A percentile compares a stretch with the other conserved stretches of the same genome.
Conservation (phyloP, 306 rosid genomes). For the Casuarina cunninghamiana region DNA sequence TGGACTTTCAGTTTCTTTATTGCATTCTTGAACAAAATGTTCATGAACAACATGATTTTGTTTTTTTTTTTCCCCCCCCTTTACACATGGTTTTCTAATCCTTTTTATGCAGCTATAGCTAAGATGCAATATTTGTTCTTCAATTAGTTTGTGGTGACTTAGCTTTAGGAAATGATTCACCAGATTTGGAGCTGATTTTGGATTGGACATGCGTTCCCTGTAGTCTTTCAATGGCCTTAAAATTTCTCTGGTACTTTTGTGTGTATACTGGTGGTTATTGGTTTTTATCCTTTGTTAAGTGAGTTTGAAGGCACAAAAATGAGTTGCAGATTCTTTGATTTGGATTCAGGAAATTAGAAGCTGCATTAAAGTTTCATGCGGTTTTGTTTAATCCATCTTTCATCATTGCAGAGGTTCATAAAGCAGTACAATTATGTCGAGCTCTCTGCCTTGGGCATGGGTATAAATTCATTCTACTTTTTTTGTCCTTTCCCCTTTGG, state of each 20-base stretch:
- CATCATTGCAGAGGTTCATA: constrained; percentile 55
- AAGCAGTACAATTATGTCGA: constrained; percentile 53
- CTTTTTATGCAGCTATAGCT: background rate
- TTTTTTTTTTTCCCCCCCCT: background rate
- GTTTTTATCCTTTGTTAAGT: background rate
- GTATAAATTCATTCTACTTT: constrained; percentile 39
- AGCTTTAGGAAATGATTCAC: background rate
- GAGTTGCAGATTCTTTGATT: too few species aligned
- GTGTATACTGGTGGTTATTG: too few species aligned
- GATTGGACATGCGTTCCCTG: too few species aligned
- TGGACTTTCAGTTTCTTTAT: too few species aligned
- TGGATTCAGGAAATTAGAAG: too few species aligned
- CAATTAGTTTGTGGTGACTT: background rate
- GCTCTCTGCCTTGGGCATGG: constrained; percentile 69
- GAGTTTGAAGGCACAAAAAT: too few species aligned
- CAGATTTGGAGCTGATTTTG: too few species aligned
- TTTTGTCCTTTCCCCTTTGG: background rate
- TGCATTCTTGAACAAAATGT: too few species aligned
- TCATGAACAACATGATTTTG: background rate
- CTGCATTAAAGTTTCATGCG: background rate
- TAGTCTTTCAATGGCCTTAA: too few species aligned
- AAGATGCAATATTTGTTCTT: background rate
- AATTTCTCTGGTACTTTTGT: too few species aligned
- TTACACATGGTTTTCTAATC: background rate
- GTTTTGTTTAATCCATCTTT: constrained; percentile 18